Evolutionary conservation across 306 rosid species (phyloP).

Genomic region (Prunus kanzakura): DNA sequence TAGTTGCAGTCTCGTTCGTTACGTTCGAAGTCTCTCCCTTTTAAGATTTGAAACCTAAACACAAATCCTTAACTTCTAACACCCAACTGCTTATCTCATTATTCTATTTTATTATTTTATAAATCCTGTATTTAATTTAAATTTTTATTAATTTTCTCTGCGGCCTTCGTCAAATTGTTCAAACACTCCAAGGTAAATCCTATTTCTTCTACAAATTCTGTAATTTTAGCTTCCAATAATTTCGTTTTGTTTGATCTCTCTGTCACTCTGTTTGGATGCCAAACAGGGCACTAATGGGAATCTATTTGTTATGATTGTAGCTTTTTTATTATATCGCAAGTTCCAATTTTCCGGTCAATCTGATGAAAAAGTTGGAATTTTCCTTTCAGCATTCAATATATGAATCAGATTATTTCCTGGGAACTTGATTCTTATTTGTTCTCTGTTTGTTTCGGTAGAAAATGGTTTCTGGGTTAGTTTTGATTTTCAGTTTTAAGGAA

Average conservation of each 20-base stretch:
- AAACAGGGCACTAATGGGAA: not conserved
- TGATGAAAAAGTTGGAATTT: not conserved
- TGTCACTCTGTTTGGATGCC: not conserved
- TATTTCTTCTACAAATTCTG: not conserved
- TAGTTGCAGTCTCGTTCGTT: conserved; percentile 5
- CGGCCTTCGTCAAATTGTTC: not conserved
- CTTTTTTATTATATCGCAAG: not conserved
- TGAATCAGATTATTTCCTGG: not conserved
- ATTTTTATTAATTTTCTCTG: not conserved
- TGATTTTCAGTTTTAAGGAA: too few species aligned
- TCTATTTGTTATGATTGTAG: not conserved
- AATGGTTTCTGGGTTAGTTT: conserved; percentile 3
- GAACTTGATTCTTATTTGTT: not conserved
- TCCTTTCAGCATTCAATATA: not conserved
- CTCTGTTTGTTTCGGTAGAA: conserved; percentile 4
- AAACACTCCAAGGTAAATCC: conserved; percentile 7
- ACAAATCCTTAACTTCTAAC: not conserved
- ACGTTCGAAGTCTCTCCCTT: not conserved
- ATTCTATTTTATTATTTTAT: not conserved
- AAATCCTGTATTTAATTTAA: not conserved
- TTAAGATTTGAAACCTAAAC: conserved; percentile 6
- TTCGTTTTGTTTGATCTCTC: conserved; percentile 9
- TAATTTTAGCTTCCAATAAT: not conserved
- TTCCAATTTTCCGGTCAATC: not conserved
- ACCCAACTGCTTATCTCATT: not conserved